Evolutionary conservation across 306 rosid species (phyloP).

Genomic region (Castanea mollissima): DNA sequence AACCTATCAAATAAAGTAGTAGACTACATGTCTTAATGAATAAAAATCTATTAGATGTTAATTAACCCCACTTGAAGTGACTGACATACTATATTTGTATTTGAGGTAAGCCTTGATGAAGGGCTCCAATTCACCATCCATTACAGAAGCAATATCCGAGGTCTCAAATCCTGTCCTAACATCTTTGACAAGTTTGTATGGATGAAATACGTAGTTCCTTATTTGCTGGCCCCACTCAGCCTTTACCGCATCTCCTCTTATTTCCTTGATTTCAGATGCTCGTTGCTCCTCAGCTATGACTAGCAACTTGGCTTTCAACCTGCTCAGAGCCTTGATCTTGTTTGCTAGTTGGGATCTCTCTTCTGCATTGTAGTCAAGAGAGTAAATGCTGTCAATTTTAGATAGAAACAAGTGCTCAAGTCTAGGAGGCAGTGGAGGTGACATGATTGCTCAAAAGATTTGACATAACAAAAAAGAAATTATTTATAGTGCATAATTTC

Average conservation of each 20-base stretch:
- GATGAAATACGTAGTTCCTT: slow-evolving; percentile 93
- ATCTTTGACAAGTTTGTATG: slow-evolving; percentile 91
- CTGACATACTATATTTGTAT: slow-evolving; percentile 52
- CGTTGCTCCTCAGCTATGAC: slow-evolving; percentile 92
- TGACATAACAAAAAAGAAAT: no score
- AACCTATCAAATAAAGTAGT: neutral
- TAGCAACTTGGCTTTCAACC: slow-evolving; percentile 86
- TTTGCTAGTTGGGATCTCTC: slow-evolving; percentile 92
- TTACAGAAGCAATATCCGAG: slow-evolving; percentile 71
- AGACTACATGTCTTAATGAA: neutral
- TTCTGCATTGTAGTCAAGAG: slow-evolving; percentile 50
- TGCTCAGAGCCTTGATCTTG: slow-evolving; percentile 76
- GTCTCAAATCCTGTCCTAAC: slow-evolving; percentile 83
- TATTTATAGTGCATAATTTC: no score
- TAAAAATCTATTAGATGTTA: neutral
- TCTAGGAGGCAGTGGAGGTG: no score
- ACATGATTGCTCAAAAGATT: no score
- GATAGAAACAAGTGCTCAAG: neutral
- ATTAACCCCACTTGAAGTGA: slow-evolving; percentile 39
- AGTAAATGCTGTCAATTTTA: neutral
- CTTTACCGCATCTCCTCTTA: slow-evolving; percentile 87
- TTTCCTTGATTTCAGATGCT: slow-evolving; percentile 85
- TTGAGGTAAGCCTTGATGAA: slow-evolving; percentile 90
- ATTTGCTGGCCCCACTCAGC: slow-evolving; percentile 99
- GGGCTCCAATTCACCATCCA: slow-evolving; percentile 92